These are phyloP conservation scores for Cyclotella kingstonii DNA, from an alignment of 108 stramenopile genomes.

Conservation along the genomic window DNA sequence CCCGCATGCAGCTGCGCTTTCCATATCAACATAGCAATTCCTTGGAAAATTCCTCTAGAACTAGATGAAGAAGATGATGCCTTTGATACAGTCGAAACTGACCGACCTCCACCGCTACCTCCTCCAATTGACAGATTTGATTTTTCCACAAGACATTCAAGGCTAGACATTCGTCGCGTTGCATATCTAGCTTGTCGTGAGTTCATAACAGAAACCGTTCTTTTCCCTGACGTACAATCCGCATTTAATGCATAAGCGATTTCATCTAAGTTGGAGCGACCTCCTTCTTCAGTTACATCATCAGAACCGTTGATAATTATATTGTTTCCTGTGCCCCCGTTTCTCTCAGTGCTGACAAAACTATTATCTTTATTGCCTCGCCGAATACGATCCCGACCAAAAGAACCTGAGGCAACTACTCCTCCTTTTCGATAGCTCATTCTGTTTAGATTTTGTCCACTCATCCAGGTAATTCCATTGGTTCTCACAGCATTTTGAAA, in stretches of 20 bases:
- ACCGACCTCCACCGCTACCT: conserved; percentile 20
- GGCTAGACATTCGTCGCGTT: no score
- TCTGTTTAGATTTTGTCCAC: conserved; percentile 14
- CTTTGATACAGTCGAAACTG: conserved; percentile 5
- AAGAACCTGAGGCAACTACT: conserved; percentile 5
- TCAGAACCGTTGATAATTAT: not conserved
- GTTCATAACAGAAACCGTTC: not conserved
- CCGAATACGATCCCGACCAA: conserved; percentile 19
- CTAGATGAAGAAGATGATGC: conserved; percentile 11
- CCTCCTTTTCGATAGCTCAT: conserved; percentile 20
- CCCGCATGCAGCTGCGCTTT: conserved; percentile 29
- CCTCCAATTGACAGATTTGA: conserved; percentile 40
- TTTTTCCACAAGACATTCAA: no score
- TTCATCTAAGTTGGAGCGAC: conserved; percentile 26
- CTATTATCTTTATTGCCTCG: not conserved
- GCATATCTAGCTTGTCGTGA: not conserved
- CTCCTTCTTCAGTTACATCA: not conserved
- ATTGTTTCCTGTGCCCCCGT: conserved; percentile 6
- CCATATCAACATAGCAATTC: conserved; percentile 10
- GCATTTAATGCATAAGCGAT: conserved; percentile 29
- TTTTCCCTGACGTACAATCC: conserved; percentile 2
- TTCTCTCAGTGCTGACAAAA: not conserved
- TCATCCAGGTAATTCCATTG: conserved; percentile 22
- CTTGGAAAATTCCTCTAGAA: conserved; percentile 5
- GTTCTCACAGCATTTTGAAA: not conserved